Evolutionary conservation across 169 alveolate species (phyloP), one percentile per base, ranked within the genome.

Genomic region (Plasmodium gallinaceum): DNA sequence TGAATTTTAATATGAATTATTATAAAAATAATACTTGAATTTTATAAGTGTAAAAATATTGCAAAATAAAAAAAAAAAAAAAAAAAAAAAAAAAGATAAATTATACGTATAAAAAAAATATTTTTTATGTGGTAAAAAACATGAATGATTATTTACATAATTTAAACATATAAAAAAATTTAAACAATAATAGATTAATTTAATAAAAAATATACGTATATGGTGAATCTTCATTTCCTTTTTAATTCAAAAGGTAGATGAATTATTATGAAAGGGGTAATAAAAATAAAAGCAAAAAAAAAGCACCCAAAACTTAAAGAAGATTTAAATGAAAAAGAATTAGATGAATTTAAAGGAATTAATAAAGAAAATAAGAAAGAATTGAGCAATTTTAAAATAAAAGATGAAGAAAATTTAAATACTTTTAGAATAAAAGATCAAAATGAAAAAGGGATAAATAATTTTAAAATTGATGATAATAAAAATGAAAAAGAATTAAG

Each of bases 221-320:
- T 1, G 58, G 20, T 48, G 0, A 48, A 10, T 48, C 16, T 48
- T 48, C 16, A 9, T 48, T 48, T 48, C 5, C 16, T 48, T 48
- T 48, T 48, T 48, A 48, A 2, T 1, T 3, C 0, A 69, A 12
- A 10, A 69, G 45, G 0, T 69, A 42, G 5, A 42, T 45, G 22
- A 42, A 32, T 20, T 43, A 24, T 39, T 66, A 74, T 74, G 88
- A 74, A 74, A 64, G 62, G 61, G 22, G 73, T 74, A 26, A 60
- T 74, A 58, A 64, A 66, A 42, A 60, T 74, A 32, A 74, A 74
- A 43, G 62, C 51, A 42, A 39, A 58, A 58, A 58, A 24, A 8
- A 57, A 32, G 20, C 16, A 18, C 4, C 72, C 22, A 58, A 73
- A 73, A 20, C 2, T 39, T 42, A 60, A 52, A 22, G 72, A 52